Conservation (phyloP, 148 eudicot species). For the Spergularia bocconei region DNA sequence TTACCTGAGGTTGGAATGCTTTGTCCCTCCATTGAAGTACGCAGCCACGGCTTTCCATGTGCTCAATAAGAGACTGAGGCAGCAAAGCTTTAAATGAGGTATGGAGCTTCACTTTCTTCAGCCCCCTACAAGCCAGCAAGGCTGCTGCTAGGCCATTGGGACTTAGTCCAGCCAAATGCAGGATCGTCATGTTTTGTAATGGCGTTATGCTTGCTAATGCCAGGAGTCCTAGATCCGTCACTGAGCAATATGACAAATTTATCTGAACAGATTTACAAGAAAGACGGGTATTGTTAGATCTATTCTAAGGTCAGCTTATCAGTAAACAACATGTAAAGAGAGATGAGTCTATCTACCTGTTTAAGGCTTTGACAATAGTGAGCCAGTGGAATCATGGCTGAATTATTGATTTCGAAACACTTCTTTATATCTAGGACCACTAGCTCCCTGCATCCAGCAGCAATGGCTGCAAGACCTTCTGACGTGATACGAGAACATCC, state of each 20-base stretch:
- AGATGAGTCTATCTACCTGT: constrained; percentile 45
- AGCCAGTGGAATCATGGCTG: constrained; percentile 71
- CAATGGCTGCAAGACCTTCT: constrained; percentile 57
- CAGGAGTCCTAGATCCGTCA: constrained; percentile 71
- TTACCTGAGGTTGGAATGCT: constrained; percentile 47
- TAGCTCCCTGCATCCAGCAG: constrained; percentile 68
- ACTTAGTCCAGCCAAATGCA: constrained; percentile 65
- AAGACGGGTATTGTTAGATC: not conserved
- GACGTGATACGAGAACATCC: constrained; percentile 74
- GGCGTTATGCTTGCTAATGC: constrained; percentile 71
- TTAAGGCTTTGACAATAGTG: constrained; percentile 64
- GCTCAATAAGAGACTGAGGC: constrained; percentile 50
- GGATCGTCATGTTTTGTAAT: constrained; percentile 65
- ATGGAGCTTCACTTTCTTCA: constrained; percentile 78
- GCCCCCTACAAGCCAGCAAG: constrained; percentile 68
- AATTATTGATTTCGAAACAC: constrained; percentile 57
- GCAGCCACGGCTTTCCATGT: constrained; percentile 76
- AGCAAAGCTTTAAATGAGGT: constrained; percentile 47
- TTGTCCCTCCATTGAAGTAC: constrained; percentile 65
- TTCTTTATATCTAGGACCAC: constrained; percentile 68
- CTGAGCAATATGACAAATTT: constrained; percentile 67
- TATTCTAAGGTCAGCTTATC: not conserved
- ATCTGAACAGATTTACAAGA: constrained; percentile 41
- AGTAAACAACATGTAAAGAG: not conserved
- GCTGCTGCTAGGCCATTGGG: constrained; percentile 69